Conservation (phyloP, 148 eudicot species). For the Camellia lanceoleosa region DNA sequence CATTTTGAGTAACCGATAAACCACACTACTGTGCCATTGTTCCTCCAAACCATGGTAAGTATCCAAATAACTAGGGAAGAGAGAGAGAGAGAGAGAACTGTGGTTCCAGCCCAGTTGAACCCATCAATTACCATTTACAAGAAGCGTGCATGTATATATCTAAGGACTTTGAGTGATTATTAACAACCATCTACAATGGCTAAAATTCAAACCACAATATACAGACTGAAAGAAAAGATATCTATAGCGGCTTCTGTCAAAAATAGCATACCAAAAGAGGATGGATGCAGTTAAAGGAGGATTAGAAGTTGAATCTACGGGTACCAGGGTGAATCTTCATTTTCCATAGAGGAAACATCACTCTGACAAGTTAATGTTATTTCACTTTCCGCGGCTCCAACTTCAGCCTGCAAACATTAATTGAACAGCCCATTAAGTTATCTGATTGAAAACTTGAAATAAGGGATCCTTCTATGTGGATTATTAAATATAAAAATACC, state of each 20-base stretch:
- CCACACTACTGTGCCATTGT: no score
- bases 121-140: background rate
- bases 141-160: background rate
- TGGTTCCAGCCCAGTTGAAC: no score
- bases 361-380: slow-evolving; percentile 35
- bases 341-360: slow-evolving; percentile 33
- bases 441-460: background rate
- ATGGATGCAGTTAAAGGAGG: background rate
- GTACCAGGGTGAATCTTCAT: slow-evolving; percentile 30
- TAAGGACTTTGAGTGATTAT: no score
- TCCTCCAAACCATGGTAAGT: no score
- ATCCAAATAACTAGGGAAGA: no score
- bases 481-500: background rate
- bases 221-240: background rate
- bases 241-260: background rate
- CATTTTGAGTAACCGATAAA: no score
- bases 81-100: no score
- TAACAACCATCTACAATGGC: background rate
- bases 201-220: background rate
- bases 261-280: background rate
- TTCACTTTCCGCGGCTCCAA: slow-evolving; percentile 35
- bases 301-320: slow-evolving; percentile 6
- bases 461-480: background rate
- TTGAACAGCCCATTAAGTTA: background rate
- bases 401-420: slow-evolving; percentile 63